phyloP scores from a whole-genome alignment of 1,284 basidiomycete genomes.

The Golubevia pallescens region DNA sequence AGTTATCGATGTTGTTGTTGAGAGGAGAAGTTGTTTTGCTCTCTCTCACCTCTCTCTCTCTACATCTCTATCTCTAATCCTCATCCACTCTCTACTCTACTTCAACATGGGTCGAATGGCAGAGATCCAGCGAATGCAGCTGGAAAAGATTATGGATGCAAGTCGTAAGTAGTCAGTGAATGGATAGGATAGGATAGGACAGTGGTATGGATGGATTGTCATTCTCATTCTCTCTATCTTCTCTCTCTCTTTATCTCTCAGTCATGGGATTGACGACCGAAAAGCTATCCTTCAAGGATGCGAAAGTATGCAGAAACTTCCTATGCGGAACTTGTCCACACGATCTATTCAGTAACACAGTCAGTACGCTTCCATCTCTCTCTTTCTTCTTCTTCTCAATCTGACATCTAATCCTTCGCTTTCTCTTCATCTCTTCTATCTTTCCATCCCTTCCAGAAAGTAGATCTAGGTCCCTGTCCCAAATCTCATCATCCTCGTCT shows the following conservation, averaged over 20 bases:
- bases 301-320: slow-evolving; percentile 61
- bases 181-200: background rate
- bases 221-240: slow-evolving; percentile 5
- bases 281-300: slow-evolving; percentile 58
- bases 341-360: slow-evolving; percentile 63
- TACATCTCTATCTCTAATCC: background rate
- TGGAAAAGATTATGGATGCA: slow-evolving; percentile 62
- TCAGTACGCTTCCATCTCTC: slow-evolving; percentile 14
- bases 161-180: slow-evolving; percentile 30
- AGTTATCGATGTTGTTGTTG: no score
- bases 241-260: slow-evolving; percentile 5
- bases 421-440: background rate
- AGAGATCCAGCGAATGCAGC: slow-evolving; percentile 58
- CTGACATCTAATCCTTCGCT: background rate
- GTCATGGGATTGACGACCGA: slow-evolving; percentile 56
- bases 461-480: slow-evolving; percentile 59
- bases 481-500: slow-evolving; percentile 54
- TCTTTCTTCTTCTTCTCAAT: background rate
- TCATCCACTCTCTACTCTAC: background rate
- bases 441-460: slow-evolving; percentile 31
- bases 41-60: background rate
- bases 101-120: slow-evolving; percentile 56
- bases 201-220: background rate
- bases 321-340: slow-evolving; percentile 61
- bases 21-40: no score